A percentile compares a stretch with the other conserved stretches of the same genome.
These are phyloP conservation scores for Tephrocybe rancida DNA, from an alignment of 768 basidiomycete genomes.

Conservation along the genomic window DNA sequence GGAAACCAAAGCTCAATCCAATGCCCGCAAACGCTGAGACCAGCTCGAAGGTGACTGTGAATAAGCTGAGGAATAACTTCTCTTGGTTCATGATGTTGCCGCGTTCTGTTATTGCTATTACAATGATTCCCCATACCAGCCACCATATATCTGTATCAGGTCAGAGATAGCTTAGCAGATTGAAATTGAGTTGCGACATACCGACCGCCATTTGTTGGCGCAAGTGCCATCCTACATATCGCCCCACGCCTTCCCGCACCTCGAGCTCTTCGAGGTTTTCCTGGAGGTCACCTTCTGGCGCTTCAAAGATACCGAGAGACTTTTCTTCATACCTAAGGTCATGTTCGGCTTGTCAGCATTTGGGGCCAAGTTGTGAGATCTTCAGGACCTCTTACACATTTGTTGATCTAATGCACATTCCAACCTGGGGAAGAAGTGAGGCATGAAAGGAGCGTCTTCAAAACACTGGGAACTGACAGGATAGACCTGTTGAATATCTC, in stretches of 20 bases:
- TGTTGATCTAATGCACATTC: slow-evolving; percentile 65
- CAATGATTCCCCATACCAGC: slow-evolving; percentile 73
- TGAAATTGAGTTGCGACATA: slow-evolving; percentile 27
- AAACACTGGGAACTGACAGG: slow-evolving; percentile 31
- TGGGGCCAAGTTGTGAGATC: background rate
- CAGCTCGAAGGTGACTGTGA: slow-evolving; percentile 61
- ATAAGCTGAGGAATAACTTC: slow-evolving; percentile 66
- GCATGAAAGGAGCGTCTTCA: background rate
- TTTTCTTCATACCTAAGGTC: slow-evolving; percentile 62
- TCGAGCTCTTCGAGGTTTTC: slow-evolving; percentile 36
- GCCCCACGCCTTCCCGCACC: slow-evolving; percentile 45
- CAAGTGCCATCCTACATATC: slow-evolving; percentile 58
- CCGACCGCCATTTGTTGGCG: slow-evolving; percentile 62
- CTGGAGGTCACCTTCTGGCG: slow-evolving; percentile 45
- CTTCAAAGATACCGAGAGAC: slow-evolving; percentile 69
- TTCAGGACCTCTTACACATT: slow-evolving; percentile 48
- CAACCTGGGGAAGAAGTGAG: slow-evolving; percentile 37
- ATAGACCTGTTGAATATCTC: slow-evolving; percentile 34
- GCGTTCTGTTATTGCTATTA: slow-evolving; percentile 73
- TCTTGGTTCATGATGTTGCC: slow-evolving; percentile 54
- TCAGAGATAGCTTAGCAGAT: background rate
- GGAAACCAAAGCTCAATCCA: slow-evolving; percentile 68
- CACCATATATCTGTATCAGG: slow-evolving; percentile 70
- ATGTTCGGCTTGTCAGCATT: background rate
- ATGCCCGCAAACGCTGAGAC: slow-evolving; percentile 72